Evolutionary conservation across 345 rosid genomes (phyloP), one percentile per base, ranked within the genome.

Genomic region (Citrus medica): DNA sequence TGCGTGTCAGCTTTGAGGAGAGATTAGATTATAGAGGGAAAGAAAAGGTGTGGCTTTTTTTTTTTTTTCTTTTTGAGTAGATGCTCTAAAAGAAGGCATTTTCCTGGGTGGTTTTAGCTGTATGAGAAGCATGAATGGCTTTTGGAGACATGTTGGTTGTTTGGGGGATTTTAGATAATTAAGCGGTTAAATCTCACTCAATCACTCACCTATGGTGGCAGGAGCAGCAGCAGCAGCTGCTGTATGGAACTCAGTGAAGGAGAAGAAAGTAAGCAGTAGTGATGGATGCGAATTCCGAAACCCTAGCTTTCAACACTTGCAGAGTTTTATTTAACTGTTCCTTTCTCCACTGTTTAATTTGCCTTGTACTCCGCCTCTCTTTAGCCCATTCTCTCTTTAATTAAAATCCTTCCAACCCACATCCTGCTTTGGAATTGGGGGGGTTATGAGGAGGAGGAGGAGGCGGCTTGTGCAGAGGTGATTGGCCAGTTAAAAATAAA

Each of bases 81-180:
- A 8, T 32, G 35, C 1, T 75, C 51, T 32, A 32, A 25, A 35
- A 24, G 55, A 69, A 21, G 75, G 75, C 37, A 48, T 35, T 63
- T 32, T 69, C 28, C 7, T 24, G 78, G 69, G 22, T 37, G 38
- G 56, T 17, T 62, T 75, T 53, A 1, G 68, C 68, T 67, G 32
- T 40, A 12, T 10, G 75, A 51, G 79, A 32, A 73, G 12, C 35
- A 17, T 48, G 75, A 77, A 55, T 76, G 79, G 88, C 77, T 73
- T 79, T 48, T 37, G 75, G 90, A 78, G 84, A 87, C 92, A 87
- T 89, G 90, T 87, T 85, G 87, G 91, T 82, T 89, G 87, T 79
- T 69, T 65, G 79, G 87, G 72, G 80, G 71, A 82, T 82, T 85
- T 85, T 76, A 61, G 76, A 73, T 63, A 46, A 46, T 3, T 12